Conservation (phyloP, 495 filamentous ascomycete species). For the Barbatosphaeria neglecta region DNA sequence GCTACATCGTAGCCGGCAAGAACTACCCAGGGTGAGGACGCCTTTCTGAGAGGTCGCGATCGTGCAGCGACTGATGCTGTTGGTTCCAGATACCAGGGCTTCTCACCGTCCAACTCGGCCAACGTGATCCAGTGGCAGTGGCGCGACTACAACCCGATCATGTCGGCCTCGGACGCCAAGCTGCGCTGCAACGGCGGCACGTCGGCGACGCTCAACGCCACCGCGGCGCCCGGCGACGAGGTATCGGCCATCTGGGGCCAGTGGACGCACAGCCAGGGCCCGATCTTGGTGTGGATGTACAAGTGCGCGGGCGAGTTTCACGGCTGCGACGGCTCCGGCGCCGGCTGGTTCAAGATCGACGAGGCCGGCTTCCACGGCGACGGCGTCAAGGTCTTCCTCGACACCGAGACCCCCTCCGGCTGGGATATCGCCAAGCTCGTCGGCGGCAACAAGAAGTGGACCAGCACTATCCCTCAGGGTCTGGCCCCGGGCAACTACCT, state of each 20-base stretch:
- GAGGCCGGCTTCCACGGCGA: constrained; percentile 35
- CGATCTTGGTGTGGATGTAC: constrained; percentile 45
- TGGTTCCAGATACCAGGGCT: constrained; percentile 36
- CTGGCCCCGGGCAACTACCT: constrained; percentile 47
- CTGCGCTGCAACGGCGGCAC: constrained; percentile 48
- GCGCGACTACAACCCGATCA: constrained; percentile 42
- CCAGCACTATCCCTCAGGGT: constrained; percentile 35
- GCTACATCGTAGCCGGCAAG: constrained; percentile 42
- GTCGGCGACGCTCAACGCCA: constrained; percentile 29
- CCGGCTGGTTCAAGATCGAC: constrained; percentile 51
- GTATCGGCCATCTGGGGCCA: constrained; percentile 41
- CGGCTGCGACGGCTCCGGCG: constrained; percentile 31
- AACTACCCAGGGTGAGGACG: constrained; percentile 33
- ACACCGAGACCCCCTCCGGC: constrained; percentile 14
- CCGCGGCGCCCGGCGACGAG: constrained; percentile 31
- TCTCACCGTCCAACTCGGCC: constrained; percentile 30
- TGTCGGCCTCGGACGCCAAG: constrained; percentile 21
- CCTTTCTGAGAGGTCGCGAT: not conserved
- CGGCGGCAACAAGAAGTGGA: constrained; percentile 37
- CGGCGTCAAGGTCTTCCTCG: constrained; percentile 18
- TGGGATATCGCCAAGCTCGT: constrained; percentile 28
- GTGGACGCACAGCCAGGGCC: constrained; percentile 48
- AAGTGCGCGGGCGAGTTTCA: constrained; percentile 35
- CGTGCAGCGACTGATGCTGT: not conserved
- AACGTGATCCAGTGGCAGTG: constrained; percentile 45